phyloP scores from a whole-genome alignment of 805 yeast species.

The Zygosaccharomyces gambellarensis region DNA sequence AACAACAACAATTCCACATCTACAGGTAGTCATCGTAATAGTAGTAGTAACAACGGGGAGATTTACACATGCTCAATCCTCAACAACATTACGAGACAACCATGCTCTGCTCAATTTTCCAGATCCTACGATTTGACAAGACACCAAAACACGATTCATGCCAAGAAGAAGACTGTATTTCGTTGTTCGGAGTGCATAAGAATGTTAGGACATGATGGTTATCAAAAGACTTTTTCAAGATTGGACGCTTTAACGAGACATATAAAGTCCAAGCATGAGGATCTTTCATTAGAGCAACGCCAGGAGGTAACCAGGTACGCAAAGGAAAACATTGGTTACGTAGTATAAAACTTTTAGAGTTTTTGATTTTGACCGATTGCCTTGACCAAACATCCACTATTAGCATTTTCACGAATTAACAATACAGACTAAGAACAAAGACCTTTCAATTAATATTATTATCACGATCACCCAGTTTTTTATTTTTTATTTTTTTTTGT shows the following conservation, averaged over 20 bases:
- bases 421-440: background rate
- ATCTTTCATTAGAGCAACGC: constrained; percentile 49
- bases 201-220: constrained; percentile 38
- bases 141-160: constrained; percentile 95
- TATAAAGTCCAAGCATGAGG: constrained; percentile 82
- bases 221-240: constrained; percentile 80
- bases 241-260: constrained; percentile 94
- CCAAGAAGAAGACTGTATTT: constrained; percentile 77
- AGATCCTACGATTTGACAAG: constrained; percentile 92
- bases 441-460: background rate
- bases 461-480: background rate
- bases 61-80: constrained; percentile 21
- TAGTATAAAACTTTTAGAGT: constrained; percentile 8
- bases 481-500: background rate
- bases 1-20: background rate
- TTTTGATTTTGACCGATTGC: background rate
- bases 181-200: constrained; percentile 77
- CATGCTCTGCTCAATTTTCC: constrained; percentile 54
- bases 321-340: constrained; percentile 69
- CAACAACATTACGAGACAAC: constrained; percentile 27
- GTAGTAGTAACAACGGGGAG: constrained; percentile 5
- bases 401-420: constrained; percentile 1
- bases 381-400: background rate
- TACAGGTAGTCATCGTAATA: background rate
- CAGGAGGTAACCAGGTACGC: constrained; percentile 67